phyloP scores from a whole-genome alignment of 257 asterid species.

The Plantago major region DNA sequence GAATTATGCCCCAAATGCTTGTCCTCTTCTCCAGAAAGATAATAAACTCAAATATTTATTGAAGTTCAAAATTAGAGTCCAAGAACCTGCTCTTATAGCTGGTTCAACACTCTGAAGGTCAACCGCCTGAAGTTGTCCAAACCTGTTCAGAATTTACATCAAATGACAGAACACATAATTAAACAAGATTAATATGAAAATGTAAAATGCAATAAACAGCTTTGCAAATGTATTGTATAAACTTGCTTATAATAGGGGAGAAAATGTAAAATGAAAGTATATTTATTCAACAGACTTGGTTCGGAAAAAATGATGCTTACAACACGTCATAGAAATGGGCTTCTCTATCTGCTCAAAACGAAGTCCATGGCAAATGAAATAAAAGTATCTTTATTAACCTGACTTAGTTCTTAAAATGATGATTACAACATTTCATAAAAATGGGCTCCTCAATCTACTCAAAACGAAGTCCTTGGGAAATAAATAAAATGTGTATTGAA shows the following conservation, averaged over 20 bases:
- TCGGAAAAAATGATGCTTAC: not conserved
- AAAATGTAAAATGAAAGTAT: not conserved
- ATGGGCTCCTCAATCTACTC: not conserved
- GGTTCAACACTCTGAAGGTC: constrained; percentile 86
- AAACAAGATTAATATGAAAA: no score
- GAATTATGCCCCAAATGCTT: not conserved
- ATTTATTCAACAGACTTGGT: not conserved
- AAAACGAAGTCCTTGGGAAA: no score
- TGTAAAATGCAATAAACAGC: not conserved
- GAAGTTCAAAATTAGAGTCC: constrained; percentile 3
- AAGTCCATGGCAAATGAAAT: no score
- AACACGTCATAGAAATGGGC: not conserved
- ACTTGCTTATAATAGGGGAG: not conserved
- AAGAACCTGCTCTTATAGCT: constrained; percentile 77
- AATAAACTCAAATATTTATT: not conserved
- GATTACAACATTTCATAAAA: not conserved
- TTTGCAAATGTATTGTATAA: not conserved
- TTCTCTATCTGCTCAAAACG: no score
- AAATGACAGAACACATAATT: not conserved
- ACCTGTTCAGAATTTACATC: constrained; percentile 23
- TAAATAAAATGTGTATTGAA: no score
- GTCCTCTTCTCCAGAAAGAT: not conserved
- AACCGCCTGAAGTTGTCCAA: constrained; percentile 80
- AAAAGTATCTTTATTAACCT: not conserved
- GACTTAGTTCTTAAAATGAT: no score